A percentile compares a stretch with the other conserved stretches of the same genome.
phyloP scores from a whole-genome alignment of 805 yeast species.

The Candida broadrunensis region DNA sequence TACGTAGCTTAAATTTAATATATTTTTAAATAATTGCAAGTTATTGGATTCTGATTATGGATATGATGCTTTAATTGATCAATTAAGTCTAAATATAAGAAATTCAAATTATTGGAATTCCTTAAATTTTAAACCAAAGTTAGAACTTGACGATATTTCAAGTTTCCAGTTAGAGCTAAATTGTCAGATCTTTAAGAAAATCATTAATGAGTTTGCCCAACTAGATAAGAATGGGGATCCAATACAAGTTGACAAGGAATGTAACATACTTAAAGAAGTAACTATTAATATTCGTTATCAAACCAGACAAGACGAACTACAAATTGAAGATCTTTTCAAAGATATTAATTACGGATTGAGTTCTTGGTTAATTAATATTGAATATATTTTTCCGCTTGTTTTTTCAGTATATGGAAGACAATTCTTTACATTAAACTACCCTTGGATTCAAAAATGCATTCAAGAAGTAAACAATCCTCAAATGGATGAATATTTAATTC shows the following conservation, averaged over 20 bases:
- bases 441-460: neutral
- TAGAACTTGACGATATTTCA: constrained; percentile 4
- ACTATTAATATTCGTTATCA: constrained; percentile 6
- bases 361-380: constrained; percentile 24
- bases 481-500: neutral
- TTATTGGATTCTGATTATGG: constrained; percentile 1
- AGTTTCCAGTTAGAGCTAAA: neutral
- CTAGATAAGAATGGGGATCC: neutral
- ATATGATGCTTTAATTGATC: constrained; percentile 10
- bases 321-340: constrained; percentile 4
- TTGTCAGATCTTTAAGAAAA: neutral
- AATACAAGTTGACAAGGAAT: neutral
- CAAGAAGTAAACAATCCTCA: neutral
- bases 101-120: constrained; percentile 7
- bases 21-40: neutral
- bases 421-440: constrained; percentile 17
- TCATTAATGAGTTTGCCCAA: neutral
- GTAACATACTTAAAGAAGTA: constrained; percentile 4
- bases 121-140: constrained; percentile 6
- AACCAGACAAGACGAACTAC: constrained; percentile 4
- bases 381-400: constrained; percentile 24
- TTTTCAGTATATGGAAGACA: constrained; percentile 29
- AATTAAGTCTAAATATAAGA: constrained; percentile 6
- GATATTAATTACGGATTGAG: constrained; percentile 19
- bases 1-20: too few relatives aligned